Evolutionary conservation across 2,329 filamentous ascomycete species (phyloP), one percentile per base, ranked within the genome.

Genomic region (Cercospora beticola): DNA sequence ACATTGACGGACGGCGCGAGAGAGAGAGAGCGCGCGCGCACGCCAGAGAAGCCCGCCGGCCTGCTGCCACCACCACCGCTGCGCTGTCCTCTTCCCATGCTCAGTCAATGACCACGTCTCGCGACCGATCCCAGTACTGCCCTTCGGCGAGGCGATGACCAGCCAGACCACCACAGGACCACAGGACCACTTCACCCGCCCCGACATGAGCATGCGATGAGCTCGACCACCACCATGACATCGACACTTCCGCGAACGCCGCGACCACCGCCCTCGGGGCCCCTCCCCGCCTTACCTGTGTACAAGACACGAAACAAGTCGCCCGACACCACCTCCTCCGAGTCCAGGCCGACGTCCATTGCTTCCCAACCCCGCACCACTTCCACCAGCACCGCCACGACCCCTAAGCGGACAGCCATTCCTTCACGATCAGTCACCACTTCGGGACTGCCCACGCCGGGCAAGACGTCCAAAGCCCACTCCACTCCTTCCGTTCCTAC

Each of bases 261-360:
- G 31, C 79, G 89, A 75, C 90, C 89, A 69, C 90, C 92, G 60
- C 91, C 92, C 16, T 89, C 87, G 30, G 86, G 88, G 71, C 87
- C 90, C 40, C 83, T 95, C 21, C 92, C 93, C 56, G 89, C 92
- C 52, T 82, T 96, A 58, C 92, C 93, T 30, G 83, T 91, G 18
- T 81, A 85, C 57, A 95, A 93, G 80, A 88, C 90, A 31, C 84
- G 86, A 14, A 84, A 87, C 40, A 83, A 86, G 4, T 89, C 85
- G 77, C 83, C 84, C 40, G 85, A 87, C 43, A 86, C 86, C 33
- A 61, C 62, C 26, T 46, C 62, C 26, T 62, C 68, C 60, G 68
- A 68, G 23, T 71, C 71, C 33, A 64, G 72, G 26, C 69, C 70
- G 12, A 78, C 76, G 62, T 71, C 74, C 18, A 71, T 72, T 64